Conservation (phyloP, 1,284 basidiomycete species). For the Fomitiporia mediterranea region DNA sequence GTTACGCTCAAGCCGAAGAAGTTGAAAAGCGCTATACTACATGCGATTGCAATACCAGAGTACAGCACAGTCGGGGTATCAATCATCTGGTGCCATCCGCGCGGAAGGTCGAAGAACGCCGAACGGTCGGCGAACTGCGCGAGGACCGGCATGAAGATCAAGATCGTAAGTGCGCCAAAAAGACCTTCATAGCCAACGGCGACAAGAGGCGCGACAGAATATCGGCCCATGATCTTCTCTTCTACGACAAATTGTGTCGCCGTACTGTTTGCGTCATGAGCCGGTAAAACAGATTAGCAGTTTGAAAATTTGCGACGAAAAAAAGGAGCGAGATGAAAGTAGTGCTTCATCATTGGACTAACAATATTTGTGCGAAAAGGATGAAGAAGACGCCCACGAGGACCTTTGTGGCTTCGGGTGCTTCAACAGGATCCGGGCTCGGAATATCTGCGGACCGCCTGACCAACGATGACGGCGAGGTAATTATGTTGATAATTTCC, state of each 20-base stretch:
- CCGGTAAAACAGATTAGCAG: slow-evolving; percentile 20
- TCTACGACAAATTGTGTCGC: slow-evolving; percentile 94
- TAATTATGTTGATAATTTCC: slow-evolving; percentile 23
- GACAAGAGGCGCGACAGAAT: slow-evolving; percentile 86
- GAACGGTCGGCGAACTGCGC: slow-evolving; percentile 55
- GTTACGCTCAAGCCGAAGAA: slow-evolving; percentile 94
- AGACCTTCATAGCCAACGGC: slow-evolving; percentile 95
- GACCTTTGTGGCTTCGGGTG: slow-evolving; percentile 58
- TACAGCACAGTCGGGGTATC: slow-evolving; percentile 73
- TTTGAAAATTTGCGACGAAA: not conserved
- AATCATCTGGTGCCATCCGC: slow-evolving; percentile 89
- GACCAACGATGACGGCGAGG: slow-evolving; percentile 22
- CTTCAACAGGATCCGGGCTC: slow-evolving; percentile 41
- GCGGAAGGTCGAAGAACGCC: slow-evolving; percentile 87
- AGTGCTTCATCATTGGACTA: slow-evolving; percentile 32
- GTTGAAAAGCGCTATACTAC: slow-evolving; percentile 92
- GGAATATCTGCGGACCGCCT: slow-evolving; percentile 25
- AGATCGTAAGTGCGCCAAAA: slow-evolving; percentile 80
- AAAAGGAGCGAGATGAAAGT: not conserved
- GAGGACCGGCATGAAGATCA: slow-evolving; percentile 72
- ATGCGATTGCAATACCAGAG: slow-evolving; percentile 74
- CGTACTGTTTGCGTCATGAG: slow-evolving; percentile 46
- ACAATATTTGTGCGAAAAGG: slow-evolving; percentile 97
- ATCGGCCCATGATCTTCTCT: slow-evolving; percentile 87
- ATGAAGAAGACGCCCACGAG: slow-evolving; percentile 85